Evolutionary conservation across 305 asterid genomes (phyloP), one percentile per base, ranked within the genome.

Genomic region (Fraxinus floribunda): DNA sequence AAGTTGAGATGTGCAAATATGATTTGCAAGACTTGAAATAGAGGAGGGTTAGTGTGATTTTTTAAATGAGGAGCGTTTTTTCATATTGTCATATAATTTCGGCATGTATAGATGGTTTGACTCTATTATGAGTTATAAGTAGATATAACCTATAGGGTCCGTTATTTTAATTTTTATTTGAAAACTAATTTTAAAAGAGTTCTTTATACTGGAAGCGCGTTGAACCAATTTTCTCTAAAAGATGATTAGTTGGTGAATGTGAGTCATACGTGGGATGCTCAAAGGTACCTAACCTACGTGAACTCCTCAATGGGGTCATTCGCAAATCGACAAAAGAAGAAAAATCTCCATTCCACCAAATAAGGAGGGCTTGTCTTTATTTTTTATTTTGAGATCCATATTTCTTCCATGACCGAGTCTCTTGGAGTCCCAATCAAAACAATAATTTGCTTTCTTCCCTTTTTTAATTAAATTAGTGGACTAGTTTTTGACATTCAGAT

Each of bases 401-500:
- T 86, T 73, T 32, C 39, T 84, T 85, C 77, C 76, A 80, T 5
- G 86, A 81, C 92, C 93, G 89, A 32, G 83, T 91, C 85, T 87
- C 68, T 79, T 84, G 92, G 83, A 71, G 60, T 85, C 73, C 70
- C 60, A 83, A 7, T 39, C 36, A 46, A 35, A 76, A 75, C n/a
- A 70, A n/a, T 10, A 34, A 66, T 0, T n/a, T 55, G 64, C 3
- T 16, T 16, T 55, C 64, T 55, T 44, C n/a, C 24, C 24, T 36
- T 46, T 26, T 35, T 41, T 6, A 55, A 26, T 16, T 80, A 20
- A 78, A 55, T 18, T 20, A 22, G 1, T 73, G 38, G 77, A 76
- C 2, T 73, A 64, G 46, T 52, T 76, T 68, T 64, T 57, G 46
- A 66, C 38, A 39, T 68, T 78, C 29, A 20, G 57, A 76, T 20